These are phyloP conservation scores for Globisporangium iwayamae DNA, from an alignment of 352 stramenopile species.

Conservation along the genomic window DNA sequence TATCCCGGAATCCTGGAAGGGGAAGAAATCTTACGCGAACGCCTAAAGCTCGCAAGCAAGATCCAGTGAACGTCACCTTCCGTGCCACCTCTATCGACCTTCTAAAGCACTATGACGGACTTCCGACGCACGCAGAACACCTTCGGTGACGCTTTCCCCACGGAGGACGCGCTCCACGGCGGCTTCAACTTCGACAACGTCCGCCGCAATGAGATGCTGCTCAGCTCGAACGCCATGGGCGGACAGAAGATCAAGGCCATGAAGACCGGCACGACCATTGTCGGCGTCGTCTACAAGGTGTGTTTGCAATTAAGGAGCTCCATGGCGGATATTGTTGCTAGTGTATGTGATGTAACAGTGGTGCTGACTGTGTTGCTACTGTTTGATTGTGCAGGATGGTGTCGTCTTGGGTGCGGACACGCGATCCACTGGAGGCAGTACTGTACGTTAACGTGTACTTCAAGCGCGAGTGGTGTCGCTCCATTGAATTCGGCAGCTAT, in stretches of 20 bases:
- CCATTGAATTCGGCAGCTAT: no score
- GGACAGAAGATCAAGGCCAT: conserved; percentile 65
- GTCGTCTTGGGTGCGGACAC: conserved; percentile 98
- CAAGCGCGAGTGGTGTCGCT: no score
- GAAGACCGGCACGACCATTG: conserved; percentile 98
- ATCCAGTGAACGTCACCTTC: not conserved
- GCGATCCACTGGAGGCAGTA: conserved; percentile 93
- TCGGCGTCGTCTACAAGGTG: conserved; percentile 94
- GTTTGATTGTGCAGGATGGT: conserved; percentile 60
- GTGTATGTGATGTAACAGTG: not conserved
- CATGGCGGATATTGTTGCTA: no score
- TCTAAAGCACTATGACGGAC: conserved; percentile 50
- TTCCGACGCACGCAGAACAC: conserved; percentile 81
- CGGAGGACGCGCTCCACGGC: conserved; percentile 48
- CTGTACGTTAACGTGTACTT: conserved; percentile 29
- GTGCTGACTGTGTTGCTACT: not conserved
- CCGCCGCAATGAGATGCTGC: conserved; percentile 89
- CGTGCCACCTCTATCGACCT: no score
- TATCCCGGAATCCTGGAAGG: conserved; percentile 8
- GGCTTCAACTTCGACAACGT: conserved; percentile 94
- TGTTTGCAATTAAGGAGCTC: not conserved
- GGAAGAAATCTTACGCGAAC: conserved; percentile 26
- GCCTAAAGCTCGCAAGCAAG: not conserved
- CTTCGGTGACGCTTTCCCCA: conserved; percentile 68
- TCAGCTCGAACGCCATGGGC: conserved; percentile 40